phyloP scores from a whole-genome alignment of 306 rosid genomes.

The Luffa acutangula region DNA sequence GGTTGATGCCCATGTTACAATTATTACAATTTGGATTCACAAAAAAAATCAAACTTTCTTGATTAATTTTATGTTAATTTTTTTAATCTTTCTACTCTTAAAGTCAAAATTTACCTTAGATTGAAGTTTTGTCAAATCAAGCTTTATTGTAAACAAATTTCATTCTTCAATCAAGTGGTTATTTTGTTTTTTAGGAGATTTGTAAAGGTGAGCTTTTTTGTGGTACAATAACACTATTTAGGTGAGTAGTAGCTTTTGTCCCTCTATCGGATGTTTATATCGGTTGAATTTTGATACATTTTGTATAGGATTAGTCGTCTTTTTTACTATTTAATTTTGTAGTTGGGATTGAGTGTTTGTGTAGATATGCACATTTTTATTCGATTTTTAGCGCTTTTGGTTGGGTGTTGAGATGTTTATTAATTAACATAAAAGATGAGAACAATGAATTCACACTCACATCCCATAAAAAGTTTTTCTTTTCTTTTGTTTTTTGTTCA shows the following conservation, averaged over 20 bases:
- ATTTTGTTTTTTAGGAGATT: neutral
- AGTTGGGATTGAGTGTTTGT: neutral
- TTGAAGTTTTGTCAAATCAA: neutral
- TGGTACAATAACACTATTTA: neutral
- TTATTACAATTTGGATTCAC: neutral
- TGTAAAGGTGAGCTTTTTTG: neutral
- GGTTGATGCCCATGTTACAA: conserved; percentile 4
- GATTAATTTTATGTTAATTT: neutral
- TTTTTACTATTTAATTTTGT: neutral
- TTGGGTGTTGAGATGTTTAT: neutral
- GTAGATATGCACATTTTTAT: neutral
- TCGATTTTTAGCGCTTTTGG: neutral
- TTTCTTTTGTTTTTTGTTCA: no score
- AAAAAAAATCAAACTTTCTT: neutral
- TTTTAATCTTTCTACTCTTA: neutral
- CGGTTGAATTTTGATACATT: neutral
- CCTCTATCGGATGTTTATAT: neutral
- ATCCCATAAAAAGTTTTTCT: neutral
- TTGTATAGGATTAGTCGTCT: neutral
- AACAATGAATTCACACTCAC: neutral
- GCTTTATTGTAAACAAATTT: neutral
- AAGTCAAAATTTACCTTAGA: neutral
- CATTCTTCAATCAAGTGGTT: neutral
- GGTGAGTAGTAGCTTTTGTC: neutral
- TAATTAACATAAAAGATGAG: neutral